A percentile compares a stretch with the other conserved stretches of the same genome.
Conservation (phyloP, 2,329 filamentous ascomycete species). For the Talaromyces marneffei region DNA sequence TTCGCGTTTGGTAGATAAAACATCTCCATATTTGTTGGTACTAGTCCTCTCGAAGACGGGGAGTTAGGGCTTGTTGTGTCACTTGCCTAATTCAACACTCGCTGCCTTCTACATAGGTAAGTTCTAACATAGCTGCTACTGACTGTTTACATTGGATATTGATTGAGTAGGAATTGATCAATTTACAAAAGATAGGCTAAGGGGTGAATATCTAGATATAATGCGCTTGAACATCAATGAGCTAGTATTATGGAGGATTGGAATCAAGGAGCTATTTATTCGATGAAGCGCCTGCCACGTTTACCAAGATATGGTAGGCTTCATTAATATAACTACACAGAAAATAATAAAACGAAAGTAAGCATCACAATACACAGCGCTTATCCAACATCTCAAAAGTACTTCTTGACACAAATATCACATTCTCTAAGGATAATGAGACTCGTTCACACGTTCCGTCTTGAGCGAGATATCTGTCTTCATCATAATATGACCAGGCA, state of each 20-base stretch:
- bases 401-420: not conserved
- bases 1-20: no score
- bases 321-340: not conserved
- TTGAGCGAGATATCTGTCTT: constrained; percentile 15
- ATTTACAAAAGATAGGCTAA: no score
- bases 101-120: no score
- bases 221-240: not conserved
- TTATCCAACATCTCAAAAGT: not conserved
- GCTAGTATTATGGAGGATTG: not conserved
- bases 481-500: constrained; percentile 16
- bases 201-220: no score
- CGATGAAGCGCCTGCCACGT: not conserved
- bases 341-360: not conserved
- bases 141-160: not conserved
- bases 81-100: not conserved
- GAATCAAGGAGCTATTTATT: not conserved
- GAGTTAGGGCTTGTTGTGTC: not conserved
- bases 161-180: no score
- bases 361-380: not conserved
- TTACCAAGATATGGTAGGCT: not conserved
- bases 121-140: no score
- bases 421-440: not conserved
- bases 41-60: not conserved
- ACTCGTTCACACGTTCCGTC: constrained; percentile 11
- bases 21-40: no score